A percentile compares a stretch with the other conserved stretches of the same genome.
Evolutionary conservation across 805 yeast species (phyloP).

Genomic region (Candida boleticola): DNA sequence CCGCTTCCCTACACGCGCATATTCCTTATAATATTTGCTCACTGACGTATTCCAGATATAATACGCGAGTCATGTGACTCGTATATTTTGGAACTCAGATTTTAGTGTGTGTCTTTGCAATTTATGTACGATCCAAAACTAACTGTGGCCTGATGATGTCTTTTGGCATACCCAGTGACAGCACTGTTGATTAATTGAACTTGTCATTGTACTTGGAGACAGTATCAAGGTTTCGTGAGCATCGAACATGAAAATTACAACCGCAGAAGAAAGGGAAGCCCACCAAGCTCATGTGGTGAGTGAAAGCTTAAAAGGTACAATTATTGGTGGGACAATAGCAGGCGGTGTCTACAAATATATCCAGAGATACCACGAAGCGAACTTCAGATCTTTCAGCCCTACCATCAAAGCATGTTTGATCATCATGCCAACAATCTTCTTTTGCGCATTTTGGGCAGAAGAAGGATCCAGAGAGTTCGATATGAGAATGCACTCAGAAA

Average conservation of each 20-base stretch:
- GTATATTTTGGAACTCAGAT: no score
- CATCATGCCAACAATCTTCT: slow-evolving; percentile 38
- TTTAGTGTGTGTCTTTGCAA: no score
- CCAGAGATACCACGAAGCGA: slow-evolving; percentile 30
- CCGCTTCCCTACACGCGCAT: no score
- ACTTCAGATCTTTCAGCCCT: slow-evolving; percentile 34
- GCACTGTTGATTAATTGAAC: no score
- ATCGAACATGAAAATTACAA: slow-evolving; percentile 2
- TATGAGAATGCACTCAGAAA: slow-evolving; percentile 32
- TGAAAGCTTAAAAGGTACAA: slow-evolving; percentile 37
- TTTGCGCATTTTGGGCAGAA: slow-evolving; percentile 42
- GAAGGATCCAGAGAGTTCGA: slow-evolving; percentile 46
- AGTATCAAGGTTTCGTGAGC: no score
- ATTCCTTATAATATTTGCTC: no score
- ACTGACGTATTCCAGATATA: no score
- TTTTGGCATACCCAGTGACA: no score
- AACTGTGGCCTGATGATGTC: no score
- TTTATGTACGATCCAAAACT: no score
- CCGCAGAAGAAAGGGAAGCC: slow-evolving; percentile 33
- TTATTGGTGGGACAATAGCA: slow-evolving; percentile 34
- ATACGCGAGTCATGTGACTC: no score
- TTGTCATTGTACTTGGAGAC: no score
- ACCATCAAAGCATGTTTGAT: slow-evolving; percentile 37
- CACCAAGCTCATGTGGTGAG: slow-evolving; percentile 32
- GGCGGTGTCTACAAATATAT: slow-evolving; percentile 32